Conservation (phyloP, 306 rosid genomes). For the Quercus dentata region DNA sequence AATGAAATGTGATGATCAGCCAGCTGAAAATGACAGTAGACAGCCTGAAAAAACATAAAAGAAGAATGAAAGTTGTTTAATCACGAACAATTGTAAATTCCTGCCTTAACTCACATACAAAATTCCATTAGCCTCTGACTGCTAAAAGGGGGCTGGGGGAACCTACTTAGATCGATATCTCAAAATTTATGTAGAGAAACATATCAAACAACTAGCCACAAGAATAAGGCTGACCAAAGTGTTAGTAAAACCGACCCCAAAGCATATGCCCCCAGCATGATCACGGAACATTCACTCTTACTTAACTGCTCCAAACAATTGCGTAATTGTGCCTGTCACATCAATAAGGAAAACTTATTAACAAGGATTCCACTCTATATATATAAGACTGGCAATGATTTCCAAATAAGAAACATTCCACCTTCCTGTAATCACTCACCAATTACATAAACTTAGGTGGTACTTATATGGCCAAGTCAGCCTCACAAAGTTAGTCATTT, state of each 20-base stretch:
- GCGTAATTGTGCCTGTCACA: slow-evolving; percentile 11
- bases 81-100: not conserved
- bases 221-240: slow-evolving; percentile 16
- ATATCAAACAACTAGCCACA: slow-evolving; percentile 16
- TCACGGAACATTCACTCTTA: not conserved
- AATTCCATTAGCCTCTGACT: not conserved
- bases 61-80: not conserved
- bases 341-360: not conserved
- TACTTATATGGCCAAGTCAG: no score
- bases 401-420: not conserved
- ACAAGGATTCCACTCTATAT: not conserved
- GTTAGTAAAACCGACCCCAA: slow-evolving; percentile 6
- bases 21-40: not conserved
- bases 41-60: no score
- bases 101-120: not conserved
- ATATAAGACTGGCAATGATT: not conserved
- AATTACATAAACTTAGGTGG: no score
- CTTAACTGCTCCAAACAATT: slow-evolving; percentile 2
- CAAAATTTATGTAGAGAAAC: not conserved
- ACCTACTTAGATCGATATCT: not conserved
- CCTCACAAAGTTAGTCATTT: no score
- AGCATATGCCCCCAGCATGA: slow-evolving; percentile 4
- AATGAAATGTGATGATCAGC: not conserved
- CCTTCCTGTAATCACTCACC: not conserved
- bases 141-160: no score